Base-by-base conservation (phyloP, 495 filamentous ascomycete genomes). In the Penicillium canescens region DNA sequence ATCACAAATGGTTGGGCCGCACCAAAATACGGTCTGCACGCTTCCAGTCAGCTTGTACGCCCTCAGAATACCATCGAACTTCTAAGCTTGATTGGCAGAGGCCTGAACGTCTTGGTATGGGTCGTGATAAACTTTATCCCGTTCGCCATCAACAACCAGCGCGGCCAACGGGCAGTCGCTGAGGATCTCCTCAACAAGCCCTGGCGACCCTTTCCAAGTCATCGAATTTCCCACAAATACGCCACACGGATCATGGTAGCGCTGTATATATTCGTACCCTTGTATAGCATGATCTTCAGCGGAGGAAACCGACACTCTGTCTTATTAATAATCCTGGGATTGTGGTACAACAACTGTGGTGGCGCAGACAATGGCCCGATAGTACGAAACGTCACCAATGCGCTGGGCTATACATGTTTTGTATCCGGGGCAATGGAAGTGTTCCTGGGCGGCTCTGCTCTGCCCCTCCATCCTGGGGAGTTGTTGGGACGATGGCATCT, bases 151-250 rank as follows among this genome's bases (percentile, higher is more conserved):
- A 41, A 59, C 9, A 77, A 76, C 46, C 73, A 77, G 47, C 50
- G 60, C 3, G 53, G 51, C 5, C 39, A 57, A 7, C 45, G 13
- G 0, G 60, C 71, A 5, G 45, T 75, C 9, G 13, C 49, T 0
- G 71, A 76, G 35, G 71, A 75, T 43, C 4, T 13, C 1, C 36
- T 72, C 5, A 75, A 75, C 51, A 73, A 72, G 40, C 71, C 72
- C 5, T 75, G 74, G 72, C 62, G 72, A 8, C 60, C 69, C 0
- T 18, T 75, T 21, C 67, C 69, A 3, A 40, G 67, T 0, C 42
- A 42, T 8, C 61, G 69, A 1, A 41, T 73, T 6, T 51, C 56
- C 6, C 28, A 42, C 0, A 8, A 43, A 1, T 49, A 67, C 16
- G 70, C 69, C 2, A 52, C 43, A 40, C 13, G n/a, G 3, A 33